Evolutionary conservation across 768 basidiomycete genomes (phyloP), one percentile per base, ranked within the genome.

Genomic region (Psilocybe tampanensis): DNA sequence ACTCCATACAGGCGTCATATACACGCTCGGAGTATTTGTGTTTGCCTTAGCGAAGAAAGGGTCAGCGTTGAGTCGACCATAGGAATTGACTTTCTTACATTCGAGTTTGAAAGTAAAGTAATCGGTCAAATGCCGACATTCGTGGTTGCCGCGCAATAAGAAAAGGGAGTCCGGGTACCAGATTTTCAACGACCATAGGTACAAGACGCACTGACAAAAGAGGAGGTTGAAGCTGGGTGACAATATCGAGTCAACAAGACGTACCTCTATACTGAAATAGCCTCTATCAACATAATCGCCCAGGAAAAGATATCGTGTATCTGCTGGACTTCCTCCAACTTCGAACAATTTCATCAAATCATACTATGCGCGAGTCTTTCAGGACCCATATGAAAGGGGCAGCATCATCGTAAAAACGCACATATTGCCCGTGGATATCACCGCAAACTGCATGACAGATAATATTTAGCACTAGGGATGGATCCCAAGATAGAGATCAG

Each of bases 61-160:
- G 60, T 53, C 58, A 51, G 56, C 54, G 15, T 22, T 21, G 12
- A 34, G 47, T 21, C 60, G n/a, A 47, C 8, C 29, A 4, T 26
- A 56, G 17, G 39, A 33, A 47, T 29, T 44, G 36, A 52, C 19
- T 50, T 18, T 76, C 92, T 67, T 68, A 94, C 95, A 97, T 79
- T 98, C 96, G 23, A 97, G 88, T 74, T 97, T 98, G 83, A 98
- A 98, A 33, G 95, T 98, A 70, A 97, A 98, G 74, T 98, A 98
- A 68, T 98, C 95, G 19, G 96, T 99, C 71, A 98, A 76, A 76
- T 98, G 97, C 47, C 97, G 88, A 71, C 97, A 99, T 78, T 99
- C 97, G 73, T 99, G 97, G 67, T 99, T 99, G 47, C 97, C 97
- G 48, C 97, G 92, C 33, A 99, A 83, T 39, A 99, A 84, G 81